phyloP scores from a whole-genome alignment of 768 basidiomycete species.

The Suillus subluteus region DNA sequence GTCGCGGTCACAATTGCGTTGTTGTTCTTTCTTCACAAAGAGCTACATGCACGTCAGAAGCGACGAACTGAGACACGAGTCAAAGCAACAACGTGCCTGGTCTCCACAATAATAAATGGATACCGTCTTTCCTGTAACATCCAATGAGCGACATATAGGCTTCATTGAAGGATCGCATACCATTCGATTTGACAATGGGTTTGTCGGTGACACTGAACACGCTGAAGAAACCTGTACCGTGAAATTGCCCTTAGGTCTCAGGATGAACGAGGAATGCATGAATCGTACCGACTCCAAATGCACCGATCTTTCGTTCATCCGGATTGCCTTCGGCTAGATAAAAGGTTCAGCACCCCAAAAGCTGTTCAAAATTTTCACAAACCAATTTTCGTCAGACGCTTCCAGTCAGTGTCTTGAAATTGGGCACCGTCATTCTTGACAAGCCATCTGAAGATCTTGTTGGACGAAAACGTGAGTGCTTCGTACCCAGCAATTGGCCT shows the following conservation, averaged over 20 bases:
- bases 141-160: background rate
- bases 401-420: constrained; percentile 51
- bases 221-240: constrained; percentile 26
- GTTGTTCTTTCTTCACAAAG: background rate
- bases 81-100: constrained; percentile 13
- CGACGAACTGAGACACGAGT: background rate
- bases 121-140: background rate
- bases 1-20: constrained; percentile 4
- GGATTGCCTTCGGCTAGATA: constrained; percentile 52
- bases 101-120: constrained; percentile 14
- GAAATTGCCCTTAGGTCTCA: background rate
- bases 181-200: constrained; percentile 28
- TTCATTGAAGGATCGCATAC: constrained; percentile 4
- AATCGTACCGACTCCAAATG: constrained; percentile 39
- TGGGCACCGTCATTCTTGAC: constrained; percentile 52
- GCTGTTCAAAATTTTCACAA: background rate
- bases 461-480: constrained; percentile 18
- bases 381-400: constrained; percentile 49
- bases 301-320: constrained; percentile 56
- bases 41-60: constrained; percentile 10
- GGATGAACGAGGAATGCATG: background rate
- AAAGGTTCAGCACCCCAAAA: background rate
- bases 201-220: constrained; percentile 34
- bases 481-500: background rate
- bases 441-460: constrained; percentile 41